Conservation (phyloP, 2,329 filamentous ascomycete species). For the Bertia moriformis region DNA sequence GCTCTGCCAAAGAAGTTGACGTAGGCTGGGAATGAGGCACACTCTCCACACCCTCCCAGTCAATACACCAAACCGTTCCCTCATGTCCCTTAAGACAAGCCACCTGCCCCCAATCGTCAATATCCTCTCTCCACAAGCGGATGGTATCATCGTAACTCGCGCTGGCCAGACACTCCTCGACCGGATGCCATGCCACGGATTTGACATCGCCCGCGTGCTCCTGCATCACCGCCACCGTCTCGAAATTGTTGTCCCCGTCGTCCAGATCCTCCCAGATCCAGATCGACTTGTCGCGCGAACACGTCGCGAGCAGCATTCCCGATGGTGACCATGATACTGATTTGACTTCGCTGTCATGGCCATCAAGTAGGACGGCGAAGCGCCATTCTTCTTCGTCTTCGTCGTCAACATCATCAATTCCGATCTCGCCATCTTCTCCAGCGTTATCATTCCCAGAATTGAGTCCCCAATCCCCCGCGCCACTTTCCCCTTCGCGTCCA, state of each 20-base stretch:
- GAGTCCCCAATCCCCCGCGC: constrained; percentile 3
- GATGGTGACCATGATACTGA: constrained; percentile 32
- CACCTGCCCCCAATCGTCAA: constrained; percentile 56
- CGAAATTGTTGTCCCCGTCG: constrained; percentile 43
- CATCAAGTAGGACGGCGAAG: constrained; percentile 52
- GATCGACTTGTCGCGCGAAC: constrained; percentile 50
- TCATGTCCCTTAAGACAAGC: constrained; percentile 38
- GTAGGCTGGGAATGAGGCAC: neutral
- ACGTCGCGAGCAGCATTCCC: constrained; percentile 45
- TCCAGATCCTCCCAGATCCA: constrained; percentile 62
- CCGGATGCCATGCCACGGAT: constrained; percentile 51
- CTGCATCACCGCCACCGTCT: constrained; percentile 55
- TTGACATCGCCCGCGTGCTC: constrained; percentile 58
- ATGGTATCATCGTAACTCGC: constrained; percentile 55
- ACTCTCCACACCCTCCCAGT: constrained; percentile 17
- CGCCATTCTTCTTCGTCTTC: constrained; percentile 53
- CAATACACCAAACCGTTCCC: constrained; percentile 51
- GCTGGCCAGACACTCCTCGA: constrained; percentile 34
- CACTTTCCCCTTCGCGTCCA: constrained; percentile 3
- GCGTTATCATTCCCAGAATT: constrained; percentile 12
- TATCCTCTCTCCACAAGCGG: constrained; percentile 49
- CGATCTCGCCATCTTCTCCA: constrained; percentile 4
- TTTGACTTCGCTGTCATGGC: constrained; percentile 55
- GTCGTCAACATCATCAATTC: constrained; percentile 17
- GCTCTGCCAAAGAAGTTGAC: constrained; percentile 6